A percentile compares a stretch with the other conserved stretches of the same genome.
phyloP scores from a whole-genome alignment of 164 flowering plant genomes.

The Chimonanthus praecox region DNA sequence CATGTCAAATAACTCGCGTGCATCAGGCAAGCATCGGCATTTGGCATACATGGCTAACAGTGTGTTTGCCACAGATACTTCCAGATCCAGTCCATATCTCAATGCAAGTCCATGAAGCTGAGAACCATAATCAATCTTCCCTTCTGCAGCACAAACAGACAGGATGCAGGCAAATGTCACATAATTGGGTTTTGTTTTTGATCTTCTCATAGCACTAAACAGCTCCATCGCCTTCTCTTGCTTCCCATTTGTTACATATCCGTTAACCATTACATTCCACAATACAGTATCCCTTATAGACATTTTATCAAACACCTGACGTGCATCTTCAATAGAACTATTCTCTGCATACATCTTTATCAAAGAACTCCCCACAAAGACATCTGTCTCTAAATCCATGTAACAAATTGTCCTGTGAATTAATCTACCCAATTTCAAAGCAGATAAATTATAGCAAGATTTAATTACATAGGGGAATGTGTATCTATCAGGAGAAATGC shows the following conservation, averaged over 20 bases:
- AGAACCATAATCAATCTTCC: slow-evolving; percentile 30
- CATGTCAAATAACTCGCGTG: slow-evolving; percentile 41
- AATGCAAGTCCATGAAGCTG: slow-evolving; percentile 61
- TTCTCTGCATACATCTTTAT: slow-evolving; percentile 62
- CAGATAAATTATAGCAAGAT: slow-evolving; percentile 55
- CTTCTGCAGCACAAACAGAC: slow-evolving; percentile 45
- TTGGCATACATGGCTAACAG: slow-evolving; percentile 71
- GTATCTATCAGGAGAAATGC: slow-evolving; percentile 62
- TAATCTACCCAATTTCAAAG: slow-evolving; percentile 33
- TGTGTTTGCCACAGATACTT: slow-evolving; percentile 55
- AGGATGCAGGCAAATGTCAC: slow-evolving; percentile 58
- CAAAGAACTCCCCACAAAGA: slow-evolving; percentile 70
- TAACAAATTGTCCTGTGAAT: slow-evolving; percentile 38
- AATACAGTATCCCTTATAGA: slow-evolving; percentile 50
- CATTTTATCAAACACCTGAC: slow-evolving; percentile 57
- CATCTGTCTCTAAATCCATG: slow-evolving; percentile 53
- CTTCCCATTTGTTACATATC: slow-evolving; percentile 47
- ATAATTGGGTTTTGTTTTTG: slow-evolving; percentile 41
- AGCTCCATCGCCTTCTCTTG: slow-evolving; percentile 24
- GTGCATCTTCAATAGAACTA: slow-evolving; percentile 44
- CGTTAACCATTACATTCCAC: slow-evolving; percentile 86
- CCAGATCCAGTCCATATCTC: slow-evolving; percentile 46
- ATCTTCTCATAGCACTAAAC: slow-evolving; percentile 45
- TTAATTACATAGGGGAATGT: slow-evolving; percentile 75
- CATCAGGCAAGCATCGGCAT: slow-evolving; percentile 42